These are phyloP conservation scores for Paraurostyla sp. DNA, from an alignment of 73 alveolate species.

Conservation along the genomic window DNA sequence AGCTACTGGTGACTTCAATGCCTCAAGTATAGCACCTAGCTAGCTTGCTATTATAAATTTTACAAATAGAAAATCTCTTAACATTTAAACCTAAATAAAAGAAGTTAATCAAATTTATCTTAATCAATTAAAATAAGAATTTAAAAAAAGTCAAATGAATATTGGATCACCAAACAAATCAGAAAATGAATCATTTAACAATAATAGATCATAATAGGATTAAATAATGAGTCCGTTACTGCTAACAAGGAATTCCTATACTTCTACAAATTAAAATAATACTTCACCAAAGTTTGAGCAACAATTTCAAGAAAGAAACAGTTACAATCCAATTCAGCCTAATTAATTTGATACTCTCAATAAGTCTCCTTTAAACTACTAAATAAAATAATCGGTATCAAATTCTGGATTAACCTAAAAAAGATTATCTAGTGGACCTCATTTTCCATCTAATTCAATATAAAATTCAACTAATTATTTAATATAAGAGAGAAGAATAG, in stretches of 20 bases:
- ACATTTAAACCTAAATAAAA: slow-evolving; percentile 4
- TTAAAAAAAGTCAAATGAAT: not conserved
- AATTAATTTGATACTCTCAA: not conserved
- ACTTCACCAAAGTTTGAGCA: too few relatives aligned
- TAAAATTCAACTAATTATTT: too few relatives aligned
- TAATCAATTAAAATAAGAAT: slow-evolving; percentile 17
- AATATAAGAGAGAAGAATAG: too few relatives aligned
- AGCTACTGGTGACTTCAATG: not conserved
- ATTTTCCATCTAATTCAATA: not conserved
- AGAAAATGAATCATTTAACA: not conserved
- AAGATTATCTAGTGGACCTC: slow-evolving; percentile 1
- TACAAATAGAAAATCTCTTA: not conserved
- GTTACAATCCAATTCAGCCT: too few relatives aligned
- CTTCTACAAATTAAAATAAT: too few relatives aligned
- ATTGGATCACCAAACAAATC: not conserved
- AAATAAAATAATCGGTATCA: not conserved
- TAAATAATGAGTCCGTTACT: not conserved
- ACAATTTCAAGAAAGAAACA: too few relatives aligned
- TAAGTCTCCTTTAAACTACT: not conserved
- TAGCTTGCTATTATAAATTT: not conserved
- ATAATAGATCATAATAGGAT: not conserved
- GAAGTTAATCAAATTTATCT: slow-evolving; percentile 30
- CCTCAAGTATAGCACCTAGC: slow-evolving; percentile 35
- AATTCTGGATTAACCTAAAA: slow-evolving; percentile 1
- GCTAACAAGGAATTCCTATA: too few relatives aligned